phyloP scores from a whole-genome alignment of 208 protist species.

The Leptomonas seymouri region DNA sequence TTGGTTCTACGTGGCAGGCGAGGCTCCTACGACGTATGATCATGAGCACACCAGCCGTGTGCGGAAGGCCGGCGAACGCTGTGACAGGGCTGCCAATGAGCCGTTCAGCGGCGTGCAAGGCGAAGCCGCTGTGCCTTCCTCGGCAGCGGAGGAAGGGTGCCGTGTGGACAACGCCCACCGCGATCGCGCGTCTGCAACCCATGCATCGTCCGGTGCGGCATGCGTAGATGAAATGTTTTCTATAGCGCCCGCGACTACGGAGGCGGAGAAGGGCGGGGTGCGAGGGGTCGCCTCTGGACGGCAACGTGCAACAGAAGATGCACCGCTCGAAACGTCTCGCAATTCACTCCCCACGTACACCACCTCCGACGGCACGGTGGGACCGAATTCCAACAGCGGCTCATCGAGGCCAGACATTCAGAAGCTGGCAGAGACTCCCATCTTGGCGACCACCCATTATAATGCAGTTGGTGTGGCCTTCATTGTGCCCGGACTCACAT shows the following conservation, averaged over 20 bases:
- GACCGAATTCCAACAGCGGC: not conserved
- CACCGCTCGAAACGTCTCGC: not conserved
- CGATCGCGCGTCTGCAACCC: no score
- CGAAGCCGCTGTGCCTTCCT: not conserved
- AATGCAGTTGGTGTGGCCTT: slow-evolving; percentile 46
- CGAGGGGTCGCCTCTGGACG: not conserved
- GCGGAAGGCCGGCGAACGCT: not conserved
- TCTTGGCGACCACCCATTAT: no score
- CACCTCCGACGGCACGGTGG: not conserved
- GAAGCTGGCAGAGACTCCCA: no score
- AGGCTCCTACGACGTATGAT: slow-evolving; percentile 21
- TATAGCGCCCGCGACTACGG: no score
- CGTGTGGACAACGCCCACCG: not conserved
- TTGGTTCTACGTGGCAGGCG: slow-evolving; percentile 37
- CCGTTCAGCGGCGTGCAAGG: not conserved
- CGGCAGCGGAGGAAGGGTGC: not conserved
- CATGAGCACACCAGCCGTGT: slow-evolving; percentile 6
- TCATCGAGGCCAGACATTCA: not conserved
- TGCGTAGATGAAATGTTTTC: no score
- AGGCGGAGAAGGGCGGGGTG: not conserved
- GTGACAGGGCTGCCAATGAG: not conserved
- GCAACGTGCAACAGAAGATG: not conserved
- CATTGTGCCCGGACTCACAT: slow-evolving; percentile 56
- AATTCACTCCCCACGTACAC: not conserved
- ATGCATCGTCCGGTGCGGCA: no score